Evolutionary conservation across 257 asterid species (phyloP), one percentile per base, ranked within the genome.

Genomic region (Rauvolfia tetraphylla): DNA sequence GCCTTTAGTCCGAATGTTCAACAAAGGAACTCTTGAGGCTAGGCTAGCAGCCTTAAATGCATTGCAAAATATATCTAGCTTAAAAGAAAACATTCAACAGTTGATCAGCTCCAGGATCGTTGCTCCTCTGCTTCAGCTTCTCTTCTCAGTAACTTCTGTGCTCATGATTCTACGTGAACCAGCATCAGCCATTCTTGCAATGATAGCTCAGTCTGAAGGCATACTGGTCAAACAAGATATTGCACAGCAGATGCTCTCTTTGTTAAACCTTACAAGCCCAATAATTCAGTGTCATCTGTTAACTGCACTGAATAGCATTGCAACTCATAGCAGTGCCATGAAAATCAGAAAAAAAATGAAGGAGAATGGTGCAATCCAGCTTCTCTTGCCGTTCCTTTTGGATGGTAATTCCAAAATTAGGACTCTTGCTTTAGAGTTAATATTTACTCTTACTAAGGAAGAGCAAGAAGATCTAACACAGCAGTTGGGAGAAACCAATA

Each of bases 231-330:
- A 85, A 75, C 90, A 81, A 41, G 91, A 89, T 2, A 75, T 92
- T 17, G 90, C 95, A 34, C 96, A 89, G 49, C 97, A 92, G 83
- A 95, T 95, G 96, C 97, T 95, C 81, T 95, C 96, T 0, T 95
- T 95, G 46, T 84, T 95, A 4, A 91, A 80, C 71, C 84, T 95
- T 56, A 89, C 95, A 0, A 89, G 95, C 84, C 97, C 98, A 2
- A 80, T 83, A 42, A 88, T 91, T 63, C 98, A 92, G 78, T 84
- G 78, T 83, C 89, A 91, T 81, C 90, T 92, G 68, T 67, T 95
- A 79, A 89, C 87, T 76, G 97, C 97, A 58, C 77, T 95, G 70
- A 92, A 87, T 76, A 81, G 83, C 87, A 89, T 95, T 4, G 83
- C 92, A 48, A 79, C 89, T 15, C 93, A 88, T 56, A 8, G 88